Evolutionary conservation across 305 asterid species (phyloP).

Genomic region (Plantago coronopus): DNA sequence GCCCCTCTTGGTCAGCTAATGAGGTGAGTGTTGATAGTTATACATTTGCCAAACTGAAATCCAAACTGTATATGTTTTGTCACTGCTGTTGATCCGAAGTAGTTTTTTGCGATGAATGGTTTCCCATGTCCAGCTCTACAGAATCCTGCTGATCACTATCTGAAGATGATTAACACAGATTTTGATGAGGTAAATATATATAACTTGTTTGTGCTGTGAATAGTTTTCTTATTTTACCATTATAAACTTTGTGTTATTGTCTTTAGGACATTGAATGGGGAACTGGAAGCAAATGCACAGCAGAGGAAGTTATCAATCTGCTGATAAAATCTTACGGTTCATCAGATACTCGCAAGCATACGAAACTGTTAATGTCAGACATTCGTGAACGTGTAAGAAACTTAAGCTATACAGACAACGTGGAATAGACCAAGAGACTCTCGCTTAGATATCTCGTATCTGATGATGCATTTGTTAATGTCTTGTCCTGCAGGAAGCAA

Average conservation of each 20-base stretch:
- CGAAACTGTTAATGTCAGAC: conserved; percentile 35
- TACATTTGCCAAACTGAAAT: background rate
- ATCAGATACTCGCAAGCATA: conserved; percentile 32
- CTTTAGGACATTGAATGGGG: conserved; percentile 52
- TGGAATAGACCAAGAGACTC: background rate
- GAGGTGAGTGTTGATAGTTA: conserved; percentile 34
- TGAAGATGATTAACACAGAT: conserved; percentile 53
- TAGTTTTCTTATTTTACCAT: background rate
- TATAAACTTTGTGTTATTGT: background rate
- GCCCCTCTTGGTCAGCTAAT: conserved; percentile 34
- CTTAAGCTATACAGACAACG: conserved; percentile 6
- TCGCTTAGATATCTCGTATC: background rate
- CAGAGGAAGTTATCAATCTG: conserved; percentile 37
- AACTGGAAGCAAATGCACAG: conserved; percentile 23
- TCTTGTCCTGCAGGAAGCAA: conserved; percentile 31
- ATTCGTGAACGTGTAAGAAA: conserved; percentile 39
- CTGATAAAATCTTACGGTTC: conserved; percentile 40
- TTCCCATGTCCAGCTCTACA: conserved; percentile 45
- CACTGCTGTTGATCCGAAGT: conserved; percentile 13
- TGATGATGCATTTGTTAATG: conserved; percentile 4
- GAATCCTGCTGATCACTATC: conserved; percentile 67
- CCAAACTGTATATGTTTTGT: background rate
- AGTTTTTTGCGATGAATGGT: conserved; percentile 58
- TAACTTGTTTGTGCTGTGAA: background rate
- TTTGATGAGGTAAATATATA: conserved; percentile 43